Conservation (phyloP, 2,329 filamentous ascomycete genomes). For the Calonectria montana region DNA sequence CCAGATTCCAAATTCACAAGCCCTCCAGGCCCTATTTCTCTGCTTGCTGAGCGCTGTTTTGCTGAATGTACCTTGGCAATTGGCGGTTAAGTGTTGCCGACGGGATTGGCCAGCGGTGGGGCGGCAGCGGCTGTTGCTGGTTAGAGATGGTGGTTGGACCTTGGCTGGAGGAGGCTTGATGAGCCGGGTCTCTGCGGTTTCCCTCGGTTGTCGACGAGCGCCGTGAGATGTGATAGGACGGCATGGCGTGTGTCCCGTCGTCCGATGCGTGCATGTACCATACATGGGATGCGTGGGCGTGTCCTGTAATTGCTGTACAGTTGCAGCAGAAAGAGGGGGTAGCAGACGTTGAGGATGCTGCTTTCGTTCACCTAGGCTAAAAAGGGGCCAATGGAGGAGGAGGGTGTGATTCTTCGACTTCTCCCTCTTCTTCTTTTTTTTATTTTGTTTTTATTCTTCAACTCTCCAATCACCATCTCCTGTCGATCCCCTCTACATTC, state of each 20-base stretch:
- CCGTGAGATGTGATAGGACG: background rate
- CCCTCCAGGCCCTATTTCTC: background rate
- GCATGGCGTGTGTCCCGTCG: conserved; percentile 17
- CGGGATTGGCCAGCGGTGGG: conserved; percentile 45
- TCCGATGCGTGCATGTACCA: conserved; percentile 26
- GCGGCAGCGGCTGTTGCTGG: conserved; percentile 28
- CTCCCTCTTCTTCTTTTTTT: background rate
- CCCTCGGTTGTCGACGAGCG: conserved; percentile 47
- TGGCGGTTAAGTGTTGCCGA: conserved; percentile 39
- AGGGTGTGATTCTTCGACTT: background rate
- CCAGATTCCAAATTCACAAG: background rate
- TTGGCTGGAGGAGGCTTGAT: conserved; percentile 17
- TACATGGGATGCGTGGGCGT: background rate
- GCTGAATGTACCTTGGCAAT: conserved; percentile 1
- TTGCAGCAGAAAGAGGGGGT: conserved; percentile 6
- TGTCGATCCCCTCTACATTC: background rate
- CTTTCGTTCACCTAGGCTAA: background rate
- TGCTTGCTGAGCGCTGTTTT: conserved; percentile 37
- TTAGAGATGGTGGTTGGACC: conserved; percentile 29
- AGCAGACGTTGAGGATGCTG: background rate
- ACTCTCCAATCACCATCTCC: background rate
- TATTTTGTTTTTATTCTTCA: background rate
- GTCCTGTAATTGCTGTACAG: too few species aligned
- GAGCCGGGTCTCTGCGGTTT: conserved; percentile 45
- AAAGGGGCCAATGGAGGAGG: background rate